Conservation (phyloP, 257 asterid species). For the Solanum etuberosum region DNA sequence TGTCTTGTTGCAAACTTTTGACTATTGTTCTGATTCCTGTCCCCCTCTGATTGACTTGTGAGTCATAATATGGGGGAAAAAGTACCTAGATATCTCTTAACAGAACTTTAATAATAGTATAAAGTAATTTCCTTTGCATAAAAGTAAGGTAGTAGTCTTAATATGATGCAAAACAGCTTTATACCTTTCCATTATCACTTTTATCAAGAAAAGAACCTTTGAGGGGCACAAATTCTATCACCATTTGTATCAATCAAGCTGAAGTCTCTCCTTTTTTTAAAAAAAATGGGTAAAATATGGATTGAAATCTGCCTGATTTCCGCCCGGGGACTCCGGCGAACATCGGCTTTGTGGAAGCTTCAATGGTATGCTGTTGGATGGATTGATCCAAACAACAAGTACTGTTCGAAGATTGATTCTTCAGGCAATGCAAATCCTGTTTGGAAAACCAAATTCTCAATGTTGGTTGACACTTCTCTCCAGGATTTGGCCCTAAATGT, state of each 20-base stretch:
- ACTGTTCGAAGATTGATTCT: conserved; percentile 69
- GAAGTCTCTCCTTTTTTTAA: not conserved
- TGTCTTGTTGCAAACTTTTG: conserved; percentile 24
- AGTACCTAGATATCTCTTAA: not conserved
- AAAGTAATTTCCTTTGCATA: conserved; percentile 4
- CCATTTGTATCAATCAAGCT: conserved; percentile 3
- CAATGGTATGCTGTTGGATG: conserved; percentile 89
- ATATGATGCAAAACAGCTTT: conserved; percentile 19
- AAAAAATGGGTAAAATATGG: conserved; percentile 60
- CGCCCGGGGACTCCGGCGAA: conserved; percentile 55
- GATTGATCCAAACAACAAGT: conserved; percentile 56
- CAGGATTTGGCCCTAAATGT: conserved; percentile 47
- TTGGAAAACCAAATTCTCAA: conserved; percentile 68
- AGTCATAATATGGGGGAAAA: conserved; percentile 2
- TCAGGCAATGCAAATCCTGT: conserved; percentile 63
- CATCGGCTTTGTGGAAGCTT: conserved; percentile 52
- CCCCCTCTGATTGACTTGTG: conserved; percentile 20
- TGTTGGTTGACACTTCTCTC: conserved; percentile 29
- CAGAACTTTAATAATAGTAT: not conserved
- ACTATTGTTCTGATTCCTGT: conserved; percentile 25
- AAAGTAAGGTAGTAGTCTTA: not conserved
- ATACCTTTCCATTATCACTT: conserved; percentile 18
- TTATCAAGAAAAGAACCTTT: conserved; percentile 30
- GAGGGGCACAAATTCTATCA: not conserved
- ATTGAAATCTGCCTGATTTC: conserved; percentile 72